Evolutionary conservation across 257 asterid genomes (phyloP).

Genomic region (Scutellaria galericulata): DNA sequence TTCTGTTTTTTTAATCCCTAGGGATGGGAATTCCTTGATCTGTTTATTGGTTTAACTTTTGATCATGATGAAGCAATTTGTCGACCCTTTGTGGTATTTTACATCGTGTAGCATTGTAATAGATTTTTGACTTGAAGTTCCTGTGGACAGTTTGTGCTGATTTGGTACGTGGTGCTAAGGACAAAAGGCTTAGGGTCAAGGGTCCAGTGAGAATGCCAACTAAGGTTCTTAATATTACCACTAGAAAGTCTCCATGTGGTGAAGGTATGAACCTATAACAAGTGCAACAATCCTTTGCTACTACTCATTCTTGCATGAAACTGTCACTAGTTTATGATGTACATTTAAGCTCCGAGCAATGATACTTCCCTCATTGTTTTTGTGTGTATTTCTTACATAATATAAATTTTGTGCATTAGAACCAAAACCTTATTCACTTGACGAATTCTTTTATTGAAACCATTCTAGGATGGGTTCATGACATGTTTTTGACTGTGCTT

Average conservation of each 20-base stretch:
- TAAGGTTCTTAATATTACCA: slow-evolving; percentile 72
- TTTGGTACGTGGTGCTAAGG: slow-evolving; percentile 85
- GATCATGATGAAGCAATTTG: background rate
- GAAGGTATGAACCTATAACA: slow-evolving; percentile 54
- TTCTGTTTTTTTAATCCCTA: background rate
- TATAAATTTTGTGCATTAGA: background rate
- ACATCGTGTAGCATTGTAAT: background rate
- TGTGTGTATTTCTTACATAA: background rate
- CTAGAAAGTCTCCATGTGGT: slow-evolving; percentile 89
- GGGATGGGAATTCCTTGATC: background rate
- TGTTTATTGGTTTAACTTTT: background rate
- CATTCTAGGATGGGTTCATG: background rate
- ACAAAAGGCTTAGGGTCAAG: slow-evolving; percentile 73
- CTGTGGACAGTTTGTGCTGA: slow-evolving; percentile 64
- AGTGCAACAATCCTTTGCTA: background rate
- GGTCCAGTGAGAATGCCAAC: slow-evolving; percentile 91
- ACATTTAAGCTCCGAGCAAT: background rate
- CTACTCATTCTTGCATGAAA: background rate
- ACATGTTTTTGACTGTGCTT: background rate
- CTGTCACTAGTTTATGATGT: background rate
- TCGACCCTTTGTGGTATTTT: background rate
- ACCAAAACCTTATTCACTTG: background rate
- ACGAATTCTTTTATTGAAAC: background rate
- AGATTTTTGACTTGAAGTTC: slow-evolving; percentile 12
- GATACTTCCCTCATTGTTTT: background rate